A percentile compares a stretch with the other conserved stretches of the same genome.
phyloP scores from a whole-genome alignment of 306 rosid genomes.

The Fragaria vesca region DNA sequence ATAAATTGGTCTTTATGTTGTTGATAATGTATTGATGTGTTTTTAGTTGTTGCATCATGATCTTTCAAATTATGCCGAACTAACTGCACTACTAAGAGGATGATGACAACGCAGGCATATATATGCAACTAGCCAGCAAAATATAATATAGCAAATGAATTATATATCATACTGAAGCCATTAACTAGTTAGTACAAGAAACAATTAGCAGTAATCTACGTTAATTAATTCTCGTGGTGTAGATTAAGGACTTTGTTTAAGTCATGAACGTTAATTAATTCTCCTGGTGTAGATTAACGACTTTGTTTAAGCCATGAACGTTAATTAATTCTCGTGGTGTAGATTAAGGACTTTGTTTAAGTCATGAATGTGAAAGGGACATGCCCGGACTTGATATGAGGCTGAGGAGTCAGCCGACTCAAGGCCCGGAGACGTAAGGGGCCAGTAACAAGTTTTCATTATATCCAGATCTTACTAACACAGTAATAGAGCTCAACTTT shows the following conservation, averaged over 20 bases:
- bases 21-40: too few species aligned
- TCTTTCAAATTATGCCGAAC: neutral
- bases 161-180: neutral
- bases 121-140: neutral
- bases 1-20: too few species aligned
- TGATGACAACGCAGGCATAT: constrained; percentile 6
- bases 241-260: neutral
- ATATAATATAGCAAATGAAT: neutral
- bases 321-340: neutral
- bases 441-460: too few species aligned
- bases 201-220: neutral
- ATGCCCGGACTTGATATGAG: too few species aligned
- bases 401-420: too few species aligned
- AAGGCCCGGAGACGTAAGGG: too few species aligned
- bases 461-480: too few species aligned
- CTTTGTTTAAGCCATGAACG: neutral
- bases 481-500: too few species aligned
- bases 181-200: neutral
- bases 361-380: neutral
- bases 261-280: neutral
- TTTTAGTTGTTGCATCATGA: too few species aligned
- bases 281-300: neutral
- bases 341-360: neutral
- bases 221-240: neutral
- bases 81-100: constrained; percentile 5